Percentiles rank a stretch among this genome's conserved stretches.
These are phyloP conservation scores for Conidiobolus incongruus DNA, from an alignment of 371 early-diverging fungal genomes.

Conservation along the genomic window DNA sequence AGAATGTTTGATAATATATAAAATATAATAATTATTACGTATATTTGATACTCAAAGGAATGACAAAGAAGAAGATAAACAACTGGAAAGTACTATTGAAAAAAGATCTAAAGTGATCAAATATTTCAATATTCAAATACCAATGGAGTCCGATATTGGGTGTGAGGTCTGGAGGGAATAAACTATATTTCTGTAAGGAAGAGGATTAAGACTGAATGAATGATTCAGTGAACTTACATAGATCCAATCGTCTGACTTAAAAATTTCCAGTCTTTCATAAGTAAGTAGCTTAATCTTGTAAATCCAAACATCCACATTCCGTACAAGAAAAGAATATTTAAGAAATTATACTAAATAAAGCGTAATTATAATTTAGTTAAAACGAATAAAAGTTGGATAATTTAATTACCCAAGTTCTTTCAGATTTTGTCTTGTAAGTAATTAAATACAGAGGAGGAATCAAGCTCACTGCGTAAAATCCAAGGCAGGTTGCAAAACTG, in stretches of 20 bases:
- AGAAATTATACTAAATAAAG: not conserved
- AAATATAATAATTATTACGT: conserved; percentile 14
- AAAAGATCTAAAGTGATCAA: conserved; percentile 87
- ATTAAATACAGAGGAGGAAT: conserved; percentile 34
- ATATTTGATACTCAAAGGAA: conserved; percentile 51
- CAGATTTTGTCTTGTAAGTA: conserved; percentile 5
- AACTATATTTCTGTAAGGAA: not conserved
- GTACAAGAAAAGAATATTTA: conserved; percentile 8
- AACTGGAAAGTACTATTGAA: conserved; percentile 83
- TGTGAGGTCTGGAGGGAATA: conserved; percentile 33
- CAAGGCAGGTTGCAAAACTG: conserved; percentile 51
- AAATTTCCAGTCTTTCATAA: conserved; percentile 51
- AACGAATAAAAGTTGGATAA: not conserved
- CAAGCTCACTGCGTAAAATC: conserved; percentile 65
- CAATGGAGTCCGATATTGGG: conserved; percentile 91
- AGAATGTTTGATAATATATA: conserved; percentile 4
- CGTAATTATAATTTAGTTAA: too few relatives aligned
- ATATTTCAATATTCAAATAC: conserved; percentile 96
- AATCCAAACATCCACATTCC: conserved; percentile 15
- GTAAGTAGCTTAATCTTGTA: conserved; percentile 24
- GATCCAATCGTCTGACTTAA: conserved; percentile 44
- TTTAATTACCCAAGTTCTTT: not conserved
- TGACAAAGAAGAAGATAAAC: conserved; percentile 54
- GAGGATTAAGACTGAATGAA: not conserved
- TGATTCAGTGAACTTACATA: conserved; percentile 21